Base-by-base conservation (phyloP, 257 asterid genomes). In the Ilex asprella region DNA sequence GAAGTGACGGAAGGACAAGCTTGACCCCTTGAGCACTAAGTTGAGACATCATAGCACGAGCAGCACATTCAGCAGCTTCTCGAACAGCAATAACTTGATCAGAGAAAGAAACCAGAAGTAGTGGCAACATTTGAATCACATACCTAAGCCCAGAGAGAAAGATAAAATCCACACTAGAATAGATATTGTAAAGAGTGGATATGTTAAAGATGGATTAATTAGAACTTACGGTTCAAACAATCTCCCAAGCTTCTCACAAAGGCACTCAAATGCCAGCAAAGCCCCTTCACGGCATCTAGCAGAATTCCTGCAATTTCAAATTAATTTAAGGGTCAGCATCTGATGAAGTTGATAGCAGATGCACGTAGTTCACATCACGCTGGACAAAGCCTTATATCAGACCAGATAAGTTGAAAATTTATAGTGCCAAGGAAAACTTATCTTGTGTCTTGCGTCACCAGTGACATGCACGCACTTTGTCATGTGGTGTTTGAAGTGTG, bases 41-140 rank as follows among this genome's bases (percentile, higher is more conserved):
- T 69, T 89, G 86, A 72, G 99, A 89, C 99, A 92, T 92, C 99
- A 92, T 92, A 56, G 99, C 97, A 67, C 99, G 99, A 68, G 99
- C 97, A 58, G 99, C 99, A 65, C 97, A 82, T 76, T 92, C 99
- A 60, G 99, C 96, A 69, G 96, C 99, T 61, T 92, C 99, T 78
- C 99, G 85, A 70, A 92, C 97, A 58, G 99, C 99, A 76, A 89
- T 63, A 60, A 92, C 99, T 86, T 72, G 99, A 75, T 92, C 97
- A 75, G 99, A 89, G 85, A 89, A 92, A 61, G 95, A 86, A 66
- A 78, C 96, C 49, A 92, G 74, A 63, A 92, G 99, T 44, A 92
- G 76, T 39, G 99, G 99, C 64, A 92, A 70, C 94, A 85, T 83
- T 73, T 83, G 94, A 73, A 92, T 92, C 58, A 92, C 96, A 73